Evolutionary conservation across 1,284 basidiomycete genomes (phyloP).

Genomic region (Malassezia nana): DNA sequence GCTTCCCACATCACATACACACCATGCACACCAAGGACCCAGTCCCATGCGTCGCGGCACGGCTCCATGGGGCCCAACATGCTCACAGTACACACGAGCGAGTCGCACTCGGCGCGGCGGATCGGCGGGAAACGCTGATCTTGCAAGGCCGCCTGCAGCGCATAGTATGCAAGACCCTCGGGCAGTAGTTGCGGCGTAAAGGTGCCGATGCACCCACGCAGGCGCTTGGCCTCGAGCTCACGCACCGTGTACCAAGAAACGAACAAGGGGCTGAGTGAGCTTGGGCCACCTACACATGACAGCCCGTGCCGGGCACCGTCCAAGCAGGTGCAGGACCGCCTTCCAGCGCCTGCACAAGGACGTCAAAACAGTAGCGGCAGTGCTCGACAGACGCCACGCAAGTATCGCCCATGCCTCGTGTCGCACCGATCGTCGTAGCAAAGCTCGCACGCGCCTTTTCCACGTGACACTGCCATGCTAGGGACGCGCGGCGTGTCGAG

Average conservation of each 20-base stretch:
- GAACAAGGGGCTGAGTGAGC: constrained; percentile 60
- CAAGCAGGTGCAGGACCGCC: constrained; percentile 2
- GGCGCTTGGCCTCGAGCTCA: constrained; percentile 43
- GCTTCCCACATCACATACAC: constrained; percentile 79
- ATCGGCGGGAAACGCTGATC: constrained; percentile 58
- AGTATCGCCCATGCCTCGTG: background rate
- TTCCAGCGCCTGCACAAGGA: constrained; percentile 49
- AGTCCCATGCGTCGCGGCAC: constrained; percentile 73
- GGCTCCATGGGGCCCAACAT: constrained; percentile 86
- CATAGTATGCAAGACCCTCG: constrained; percentile 76
- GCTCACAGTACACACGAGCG: constrained; percentile 78
- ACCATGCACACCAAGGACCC: constrained; percentile 82
- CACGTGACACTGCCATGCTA: background rate
- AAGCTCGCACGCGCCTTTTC: background rate
- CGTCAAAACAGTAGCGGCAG: constrained; percentile 53
- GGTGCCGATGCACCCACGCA: constrained; percentile 90
- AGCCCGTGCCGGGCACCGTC: background rate
- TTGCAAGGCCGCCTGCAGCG: constrained; percentile 57
- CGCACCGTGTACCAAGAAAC: constrained; percentile 78
- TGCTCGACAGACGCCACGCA: constrained; percentile 42
- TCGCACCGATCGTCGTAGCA: background rate
- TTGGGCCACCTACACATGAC: constrained; percentile 42
- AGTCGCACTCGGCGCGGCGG: constrained; percentile 62
- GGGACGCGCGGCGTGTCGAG: too few species aligned
- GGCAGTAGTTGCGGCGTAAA: constrained; percentile 69